Evolutionary conservation across 179 eudicot genomes (phyloP), one percentile per base, ranked within the genome.

Genomic region (Heliamphora pulchella): DNA sequence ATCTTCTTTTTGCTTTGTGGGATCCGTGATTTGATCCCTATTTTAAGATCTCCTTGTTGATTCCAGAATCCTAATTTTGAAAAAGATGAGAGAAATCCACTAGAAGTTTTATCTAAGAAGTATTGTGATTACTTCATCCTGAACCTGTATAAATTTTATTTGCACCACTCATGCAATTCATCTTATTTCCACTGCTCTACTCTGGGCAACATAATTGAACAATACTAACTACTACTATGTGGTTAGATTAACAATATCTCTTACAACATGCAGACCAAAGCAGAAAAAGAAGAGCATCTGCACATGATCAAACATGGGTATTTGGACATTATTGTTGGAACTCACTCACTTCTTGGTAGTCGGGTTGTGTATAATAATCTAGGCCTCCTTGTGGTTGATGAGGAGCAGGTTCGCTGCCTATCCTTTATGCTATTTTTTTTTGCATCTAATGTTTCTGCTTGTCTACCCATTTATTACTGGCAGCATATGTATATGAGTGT

Each of bases 351-450:
- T 82, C 93, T 94, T 62, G 98, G 98, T 53, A 87, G 80, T 80
- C 97, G 97, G 71, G 95, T 93, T 82, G 91, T 88, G 55, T 94
- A 94, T 80, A 91, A 80, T 82, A 93, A 90, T 76, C 89, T 94
- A n/a, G 98, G 98, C 79, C 93, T 94, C 80, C 97, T 94, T 80
- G 97, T 94, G 76, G 97, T 94, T 86, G 98, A 94, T 80, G 98
- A 94, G 84, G 98, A 94, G 86, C 98, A 94, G 98, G 98, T 94
- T 80, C 83, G 86, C 39, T 77, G 85, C 83, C 84, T 79, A 39
- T 50, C 65, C 59, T 39, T 48, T 39, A 4, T 43, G 51, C 41
- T 73, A 39, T n/a, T 58, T 54, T 53, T 67, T 22, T 31, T 39
- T 78, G 70, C 55, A 47, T 81, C 67, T 48, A 58, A 44, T 67